These are phyloP conservation scores for Diddensiella santjacobensis DNA, from an alignment of 805 yeast genomes.

Conservation along the genomic window DNA sequence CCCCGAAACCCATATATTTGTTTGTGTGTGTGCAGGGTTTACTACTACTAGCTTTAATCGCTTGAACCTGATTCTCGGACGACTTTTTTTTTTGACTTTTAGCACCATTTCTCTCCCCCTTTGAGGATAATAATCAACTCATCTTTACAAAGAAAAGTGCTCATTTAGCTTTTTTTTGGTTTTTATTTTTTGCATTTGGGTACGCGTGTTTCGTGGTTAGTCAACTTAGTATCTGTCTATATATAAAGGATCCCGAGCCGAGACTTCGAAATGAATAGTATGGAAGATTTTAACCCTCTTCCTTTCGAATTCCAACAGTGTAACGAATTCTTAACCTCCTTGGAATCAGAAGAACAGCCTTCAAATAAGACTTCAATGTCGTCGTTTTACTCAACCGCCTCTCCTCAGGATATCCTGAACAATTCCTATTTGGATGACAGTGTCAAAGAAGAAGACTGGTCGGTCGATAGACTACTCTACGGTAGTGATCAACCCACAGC, in stretches of 20 bases:
- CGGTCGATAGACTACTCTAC: slow-evolving; percentile 2
- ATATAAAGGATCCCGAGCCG: background rate
- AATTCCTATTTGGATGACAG: slow-evolving; percentile 3
- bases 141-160: no score
- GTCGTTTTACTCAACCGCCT: slow-evolving; percentile 13
- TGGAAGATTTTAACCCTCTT: slow-evolving; percentile 16
- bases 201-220: background rate
- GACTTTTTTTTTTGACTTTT: background rate
- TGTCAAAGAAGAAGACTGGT: slow-evolving; percentile 6
- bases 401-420: slow-evolving; percentile 17
- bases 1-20: no score
- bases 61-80: no score
- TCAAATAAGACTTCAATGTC: background rate
- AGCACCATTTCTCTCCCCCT: background rate
- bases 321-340: slow-evolving; percentile 21
- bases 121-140: background rate
- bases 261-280: background rate
- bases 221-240: background rate
- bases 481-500: slow-evolving; percentile 2
- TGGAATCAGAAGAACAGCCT: slow-evolving; percentile 13
- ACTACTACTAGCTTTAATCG: no score
- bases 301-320: slow-evolving; percentile 24
- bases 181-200: no score
- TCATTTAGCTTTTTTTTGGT: background rate
- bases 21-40: no score